These are phyloP conservation scores for Heliamphora exappendiculata DNA, from an alignment of 148 eudicot genomes.

Conservation along the genomic window DNA sequence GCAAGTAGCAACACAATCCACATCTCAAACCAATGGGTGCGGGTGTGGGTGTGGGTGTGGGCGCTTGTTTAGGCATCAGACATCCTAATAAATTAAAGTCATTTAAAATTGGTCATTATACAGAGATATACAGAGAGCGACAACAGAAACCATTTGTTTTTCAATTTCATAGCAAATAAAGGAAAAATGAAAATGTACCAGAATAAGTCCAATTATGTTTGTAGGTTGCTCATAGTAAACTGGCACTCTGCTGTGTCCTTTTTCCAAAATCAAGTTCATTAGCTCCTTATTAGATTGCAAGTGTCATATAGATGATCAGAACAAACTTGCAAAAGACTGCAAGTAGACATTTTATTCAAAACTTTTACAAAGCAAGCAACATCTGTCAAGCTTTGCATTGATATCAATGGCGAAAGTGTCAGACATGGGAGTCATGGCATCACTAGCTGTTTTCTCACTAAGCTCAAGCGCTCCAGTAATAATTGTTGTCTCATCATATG, in stretches of 20 bases:
- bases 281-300: slow-evolving; percentile 24
- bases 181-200: too few species aligned
- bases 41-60: too few species aligned
- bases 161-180: too few species aligned
- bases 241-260: slow-evolving; percentile 59
- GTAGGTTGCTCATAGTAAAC: slow-evolving; percentile 42
- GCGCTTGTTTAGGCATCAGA: too few species aligned
- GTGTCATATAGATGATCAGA: neutral
- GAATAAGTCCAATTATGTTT: slow-evolving; percentile 44
- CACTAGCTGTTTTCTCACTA: slow-evolving; percentile 46
- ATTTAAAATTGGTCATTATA: too few species aligned
- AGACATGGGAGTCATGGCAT: slow-evolving; percentile 49
- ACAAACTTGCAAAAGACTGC: neutral
- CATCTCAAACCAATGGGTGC: too few species aligned
- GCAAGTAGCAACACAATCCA: too few species aligned
- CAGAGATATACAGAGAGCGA: too few species aligned
- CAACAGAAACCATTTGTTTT: too few species aligned
- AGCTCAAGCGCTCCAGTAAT: slow-evolving; percentile 59
- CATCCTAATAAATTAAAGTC: too few species aligned
- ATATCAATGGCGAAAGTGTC: slow-evolving; percentile 46
- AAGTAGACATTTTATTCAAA: neutral
- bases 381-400: slow-evolving; percentile 47
- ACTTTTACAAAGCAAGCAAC: too few species aligned
- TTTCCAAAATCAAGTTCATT: slow-evolving; percentile 39
- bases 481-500: slow-evolving; percentile 45